Evolutionary conservation across 495 filamentous ascomycete species (phyloP), one percentile per base, ranked within the genome.

Genomic region (Aspergillus sparsus): DNA sequence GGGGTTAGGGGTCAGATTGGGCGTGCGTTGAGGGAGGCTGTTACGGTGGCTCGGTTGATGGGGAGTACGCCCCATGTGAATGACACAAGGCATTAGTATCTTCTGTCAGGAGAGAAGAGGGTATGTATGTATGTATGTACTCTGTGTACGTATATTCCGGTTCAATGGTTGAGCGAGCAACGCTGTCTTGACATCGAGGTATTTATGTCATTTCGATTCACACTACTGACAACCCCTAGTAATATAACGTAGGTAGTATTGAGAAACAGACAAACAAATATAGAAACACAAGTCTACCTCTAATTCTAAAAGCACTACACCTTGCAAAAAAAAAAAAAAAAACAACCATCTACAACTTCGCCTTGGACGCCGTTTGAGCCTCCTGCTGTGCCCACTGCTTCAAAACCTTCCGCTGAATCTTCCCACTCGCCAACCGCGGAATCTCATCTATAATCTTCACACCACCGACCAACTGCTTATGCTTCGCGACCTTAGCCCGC

Each of bases 401-500:
- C 57, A 80, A 49, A 5, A 69, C 56, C 37, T 69, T 72, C 15
- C 76, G 65, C 60, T 74, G 71, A 18, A 80, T 75, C 69, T 80
- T 80, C 31, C 78, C 78, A 62, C 70, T 77, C 5, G 74, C 60
- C 13, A 67, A 65, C 68, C 85, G 87, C 3, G 87, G 87, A 56
- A 90, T 77, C 0, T 66, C 76, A 44, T 83, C 79, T 7, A 83
- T 66, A 66, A 89, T 85, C 52, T 77, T 74, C 2, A 89, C 78
- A 6, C 87, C 87, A 1, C 84, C 85, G 33, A 74, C 80, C 32
- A 88, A 68, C 68, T 77, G 77, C 79, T 94, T 93, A 66, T 90
- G 83, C 6, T 74, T 71, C 5, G 83, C 74, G 0, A 89, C 82
- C 53, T 77, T 72, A 11, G 61, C 62, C 0, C 71, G 75, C 50